Evolutionary conservation across 345 rosid species (phyloP).

Genomic region (Brassica rapa): DNA sequence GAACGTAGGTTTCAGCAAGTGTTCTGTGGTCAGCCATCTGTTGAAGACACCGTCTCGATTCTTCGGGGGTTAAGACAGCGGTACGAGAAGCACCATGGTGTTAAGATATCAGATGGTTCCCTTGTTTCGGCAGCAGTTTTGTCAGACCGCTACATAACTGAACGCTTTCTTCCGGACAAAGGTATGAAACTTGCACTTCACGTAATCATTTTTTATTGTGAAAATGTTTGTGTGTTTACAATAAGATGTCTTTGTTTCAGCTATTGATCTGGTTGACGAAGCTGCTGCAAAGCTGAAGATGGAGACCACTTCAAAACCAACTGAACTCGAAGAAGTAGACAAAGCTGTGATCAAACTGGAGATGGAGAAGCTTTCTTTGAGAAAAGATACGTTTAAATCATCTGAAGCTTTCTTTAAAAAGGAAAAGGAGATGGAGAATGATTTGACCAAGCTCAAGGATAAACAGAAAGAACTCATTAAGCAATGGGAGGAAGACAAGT

Average conservation of each 20-base stretch:
- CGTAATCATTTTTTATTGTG: background rate
- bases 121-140: constrained; percentile 93
- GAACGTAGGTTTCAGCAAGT: constrained; percentile 96
- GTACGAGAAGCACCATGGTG: constrained; percentile 89
- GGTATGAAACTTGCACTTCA: constrained; percentile 44
- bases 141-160: constrained; percentile 86
- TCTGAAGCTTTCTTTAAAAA: constrained; percentile 43
- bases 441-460: constrained; percentile 57
- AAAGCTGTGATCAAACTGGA: constrained; percentile 80
- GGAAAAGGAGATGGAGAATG: constrained; percentile 67
- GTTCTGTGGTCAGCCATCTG: constrained; percentile 85
- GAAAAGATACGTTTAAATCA: constrained; percentile 72
- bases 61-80: constrained; percentile 85
- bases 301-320: constrained; percentile 96
- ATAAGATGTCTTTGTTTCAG: constrained; percentile 44
- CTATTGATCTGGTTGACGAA: constrained; percentile 96
- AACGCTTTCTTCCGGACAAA: constrained; percentile 90
- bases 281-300: constrained; percentile 95
- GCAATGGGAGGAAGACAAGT: constrained; percentile 75
- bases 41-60: constrained; percentile 90
- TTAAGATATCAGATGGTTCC: constrained; percentile 86
- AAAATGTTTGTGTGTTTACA: background rate
- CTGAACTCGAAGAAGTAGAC: constrained; percentile 83
- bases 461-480: constrained; percentile 72
- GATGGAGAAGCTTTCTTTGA: constrained; percentile 89